These are phyloP conservation scores for Colletotrichum simmondsii DNA, from an alignment of 2,329 filamentous ascomycete genomes.

Conservation along the genomic window DNA sequence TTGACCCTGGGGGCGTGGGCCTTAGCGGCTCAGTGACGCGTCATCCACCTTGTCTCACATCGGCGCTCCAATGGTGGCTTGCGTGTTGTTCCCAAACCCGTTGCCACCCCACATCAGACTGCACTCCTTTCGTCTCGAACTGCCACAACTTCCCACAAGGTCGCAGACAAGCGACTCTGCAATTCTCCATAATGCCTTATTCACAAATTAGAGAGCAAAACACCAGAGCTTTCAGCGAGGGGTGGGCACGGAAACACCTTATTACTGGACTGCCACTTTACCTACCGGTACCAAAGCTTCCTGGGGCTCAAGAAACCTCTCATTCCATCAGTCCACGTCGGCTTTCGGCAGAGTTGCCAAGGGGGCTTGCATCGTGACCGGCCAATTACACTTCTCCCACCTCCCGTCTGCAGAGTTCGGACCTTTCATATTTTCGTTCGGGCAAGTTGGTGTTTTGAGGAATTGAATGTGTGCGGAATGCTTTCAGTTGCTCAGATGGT, in stretches of 20 bases:
- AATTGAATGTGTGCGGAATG: neutral
- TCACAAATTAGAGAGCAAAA: constrained; percentile 24
- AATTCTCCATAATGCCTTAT: constrained; percentile 10
- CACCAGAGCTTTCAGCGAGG: neutral
- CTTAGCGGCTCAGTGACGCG: constrained; percentile 32
- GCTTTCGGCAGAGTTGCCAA: constrained; percentile 33
- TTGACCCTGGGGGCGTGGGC: constrained; percentile 12
- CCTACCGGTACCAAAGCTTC: constrained; percentile 15
- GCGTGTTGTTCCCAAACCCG: constrained; percentile 33
- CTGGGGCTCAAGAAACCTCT: constrained; percentile 10
- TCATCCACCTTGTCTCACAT: constrained; percentile 35
- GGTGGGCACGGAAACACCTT: neutral
- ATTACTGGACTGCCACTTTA: neutral
- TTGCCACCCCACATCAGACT: constrained; percentile 33
- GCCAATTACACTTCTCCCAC: constrained; percentile 10
- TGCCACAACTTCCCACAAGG: constrained; percentile 19
- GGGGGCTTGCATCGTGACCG: constrained; percentile 20
- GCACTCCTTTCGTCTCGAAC: constrained; percentile 30
- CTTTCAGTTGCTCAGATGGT: neutral
- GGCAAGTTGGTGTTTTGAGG: neutral
- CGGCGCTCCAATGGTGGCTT: constrained; percentile 32
- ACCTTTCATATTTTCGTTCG: neutral
- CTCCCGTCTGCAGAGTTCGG: neutral
- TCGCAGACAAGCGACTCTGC: constrained; percentile 3
- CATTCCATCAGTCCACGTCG: constrained; percentile 22